phyloP scores from a whole-genome alignment of 345 rosid species.

The Bretschneidera sinensis region DNA sequence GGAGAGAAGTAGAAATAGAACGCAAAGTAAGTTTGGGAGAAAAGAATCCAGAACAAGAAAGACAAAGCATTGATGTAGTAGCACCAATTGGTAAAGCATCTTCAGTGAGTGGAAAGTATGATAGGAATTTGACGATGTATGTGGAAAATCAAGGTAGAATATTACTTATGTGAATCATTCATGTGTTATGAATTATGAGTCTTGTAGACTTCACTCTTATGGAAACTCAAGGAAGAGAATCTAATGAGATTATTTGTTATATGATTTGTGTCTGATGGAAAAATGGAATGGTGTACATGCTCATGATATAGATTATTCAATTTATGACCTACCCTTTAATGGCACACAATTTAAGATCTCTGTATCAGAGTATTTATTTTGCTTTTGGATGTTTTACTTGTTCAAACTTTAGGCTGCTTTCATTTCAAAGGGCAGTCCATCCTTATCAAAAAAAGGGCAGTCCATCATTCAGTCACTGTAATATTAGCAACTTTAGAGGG shows the following conservation, averaged over 20 bases:
- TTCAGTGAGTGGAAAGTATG: slow-evolving; percentile 15
- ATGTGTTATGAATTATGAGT: not conserved
- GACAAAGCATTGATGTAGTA: slow-evolving; percentile 1
- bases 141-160: slow-evolving; percentile 27
- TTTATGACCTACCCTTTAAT: not conserved
- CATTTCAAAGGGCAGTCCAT: not conserved
- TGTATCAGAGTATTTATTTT: not conserved
- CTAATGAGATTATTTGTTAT: not conserved
- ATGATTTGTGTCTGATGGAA: not conserved
- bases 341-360: no score
- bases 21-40: slow-evolving; percentile 7
- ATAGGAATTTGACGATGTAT: slow-evolving; percentile 8
- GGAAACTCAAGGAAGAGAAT: slow-evolving; percentile 3
- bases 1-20: slow-evolving; percentile 18
- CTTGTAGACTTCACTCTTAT: not conserved
- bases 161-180: not conserved
- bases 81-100: slow-evolving; percentile 11
- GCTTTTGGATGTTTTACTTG: not conserved
- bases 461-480: not conserved
- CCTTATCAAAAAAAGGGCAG: no score
- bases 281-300: not conserved
- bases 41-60: slow-evolving; percentile 19
- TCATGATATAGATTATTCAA: not conserved
- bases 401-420: not conserved
- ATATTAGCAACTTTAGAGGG: no score